A percentile compares a stretch with the other conserved stretches of the same genome.
These are phyloP conservation scores for Bacidia gigantensis DNA, from an alignment of 495 filamentous ascomycete species.

Conservation along the genomic window DNA sequence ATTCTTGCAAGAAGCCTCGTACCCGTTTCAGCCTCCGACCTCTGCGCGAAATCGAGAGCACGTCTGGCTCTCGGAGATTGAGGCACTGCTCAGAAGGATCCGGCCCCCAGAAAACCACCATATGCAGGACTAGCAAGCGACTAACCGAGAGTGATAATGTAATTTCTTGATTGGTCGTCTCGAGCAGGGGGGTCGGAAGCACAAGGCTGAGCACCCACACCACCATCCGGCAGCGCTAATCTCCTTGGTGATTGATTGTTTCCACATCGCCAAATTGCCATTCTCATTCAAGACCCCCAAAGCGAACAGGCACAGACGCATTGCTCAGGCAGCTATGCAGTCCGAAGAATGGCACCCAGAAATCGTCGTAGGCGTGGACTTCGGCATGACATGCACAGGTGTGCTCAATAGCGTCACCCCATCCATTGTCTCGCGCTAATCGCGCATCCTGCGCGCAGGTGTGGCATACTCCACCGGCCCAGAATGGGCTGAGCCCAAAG, in stretches of 20 bases:
- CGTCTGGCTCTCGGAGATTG: background rate
- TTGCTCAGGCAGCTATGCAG: no score
- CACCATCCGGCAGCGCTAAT: background rate
- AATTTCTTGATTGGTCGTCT: background rate
- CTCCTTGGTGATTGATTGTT: no score
- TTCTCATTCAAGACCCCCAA: background rate
- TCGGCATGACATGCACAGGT: conserved; percentile 51
- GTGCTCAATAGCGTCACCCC: conserved; percentile 6
- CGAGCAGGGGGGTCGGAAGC: background rate
- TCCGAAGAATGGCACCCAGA: conserved; percentile 27
- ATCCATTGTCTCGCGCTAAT: background rate
- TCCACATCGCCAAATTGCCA: no score
- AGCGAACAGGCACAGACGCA: no score
- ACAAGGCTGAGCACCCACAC: background rate
- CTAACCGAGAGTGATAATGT: background rate
- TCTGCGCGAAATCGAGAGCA: no score
- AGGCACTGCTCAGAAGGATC: background rate
- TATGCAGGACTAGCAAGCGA: background rate
- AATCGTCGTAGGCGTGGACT: conserved; percentile 45
- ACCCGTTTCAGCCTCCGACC: no score
- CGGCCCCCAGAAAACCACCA: background rate
- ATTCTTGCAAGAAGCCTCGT: no score
- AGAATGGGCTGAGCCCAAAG: conserved; percentile 34
- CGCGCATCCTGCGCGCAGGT: conserved; percentile 22
- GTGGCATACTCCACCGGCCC: conserved; percentile 39